phyloP scores from a whole-genome alignment of 805 yeast species.

The Wilhelminamyces savonicus region DNA sequence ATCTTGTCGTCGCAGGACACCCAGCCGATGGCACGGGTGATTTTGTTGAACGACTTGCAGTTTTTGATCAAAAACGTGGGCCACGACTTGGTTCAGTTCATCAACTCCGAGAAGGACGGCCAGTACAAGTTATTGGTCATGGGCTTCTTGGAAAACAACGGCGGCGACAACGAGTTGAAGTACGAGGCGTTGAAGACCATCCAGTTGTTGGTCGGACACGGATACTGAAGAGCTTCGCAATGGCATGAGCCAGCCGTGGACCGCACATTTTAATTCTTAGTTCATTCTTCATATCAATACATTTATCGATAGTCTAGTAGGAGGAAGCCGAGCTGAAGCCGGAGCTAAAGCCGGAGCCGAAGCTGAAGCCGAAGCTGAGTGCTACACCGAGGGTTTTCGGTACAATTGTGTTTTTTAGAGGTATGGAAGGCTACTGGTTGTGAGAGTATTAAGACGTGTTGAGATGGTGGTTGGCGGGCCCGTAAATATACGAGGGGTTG shows the following conservation, averaged over 20 bases:
- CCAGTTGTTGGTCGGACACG: slow-evolving; percentile 85
- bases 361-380: no score
- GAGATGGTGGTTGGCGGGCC: no score
- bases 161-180: slow-evolving; percentile 79
- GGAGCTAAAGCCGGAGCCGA: no score
- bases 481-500: no score
- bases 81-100: slow-evolving; percentile 28
- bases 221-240: slow-evolving; percentile 36
- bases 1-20: slow-evolving; percentile 34
- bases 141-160: slow-evolving; percentile 64
- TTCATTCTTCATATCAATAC: neutral
- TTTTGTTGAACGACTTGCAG: slow-evolving; percentile 38
- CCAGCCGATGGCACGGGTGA: slow-evolving; percentile 20
- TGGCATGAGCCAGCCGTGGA: no score
- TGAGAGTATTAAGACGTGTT: no score
- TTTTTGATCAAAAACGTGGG: slow-evolving; percentile 36
- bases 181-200: slow-evolving; percentile 94
- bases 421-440: no score
- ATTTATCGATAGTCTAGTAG: neutral
- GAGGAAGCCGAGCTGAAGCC: neutral
- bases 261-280: neutral
- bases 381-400: no score
- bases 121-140: slow-evolving; percentile 71
- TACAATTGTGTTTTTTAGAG: no score
- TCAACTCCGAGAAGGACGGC: slow-evolving; percentile 40